These are phyloP conservation scores for Lyophyllum atratum DNA, from an alignment of 768 basidiomycete genomes.

Conservation along the genomic window DNA sequence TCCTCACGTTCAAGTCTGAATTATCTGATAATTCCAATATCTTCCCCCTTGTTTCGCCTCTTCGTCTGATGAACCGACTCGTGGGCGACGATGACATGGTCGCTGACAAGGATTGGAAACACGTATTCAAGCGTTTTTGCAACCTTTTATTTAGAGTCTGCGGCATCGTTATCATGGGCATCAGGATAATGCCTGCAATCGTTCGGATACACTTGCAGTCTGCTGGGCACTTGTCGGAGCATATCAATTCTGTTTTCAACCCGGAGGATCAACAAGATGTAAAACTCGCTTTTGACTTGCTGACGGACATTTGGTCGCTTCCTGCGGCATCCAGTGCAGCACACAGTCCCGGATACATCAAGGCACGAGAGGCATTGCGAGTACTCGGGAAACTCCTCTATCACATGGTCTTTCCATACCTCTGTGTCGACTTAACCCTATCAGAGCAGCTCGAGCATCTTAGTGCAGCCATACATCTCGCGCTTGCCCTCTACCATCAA, in stretches of 20 bases:
- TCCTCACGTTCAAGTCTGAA: constrained; percentile 21
- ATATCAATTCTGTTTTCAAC: constrained; percentile 18
- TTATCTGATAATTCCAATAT: constrained; percentile 19
- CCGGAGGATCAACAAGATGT: constrained; percentile 35
- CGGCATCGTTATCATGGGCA: constrained; percentile 26
- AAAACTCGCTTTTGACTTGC: constrained; percentile 23
- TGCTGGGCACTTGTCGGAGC: constrained; percentile 6
- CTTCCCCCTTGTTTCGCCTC: constrained; percentile 17
- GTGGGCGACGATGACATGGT: constrained; percentile 38
- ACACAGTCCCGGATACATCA: constrained; percentile 14
- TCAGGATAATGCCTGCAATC: constrained; percentile 24
- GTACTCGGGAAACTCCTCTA: constrained; percentile 26
- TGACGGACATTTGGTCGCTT: constrained; percentile 27
- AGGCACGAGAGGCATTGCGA: constrained; percentile 21
- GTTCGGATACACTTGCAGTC: constrained; percentile 23
- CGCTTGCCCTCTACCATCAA: not conserved
- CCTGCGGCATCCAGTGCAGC: constrained; percentile 9
- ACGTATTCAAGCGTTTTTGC: constrained; percentile 32
- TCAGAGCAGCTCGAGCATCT: constrained; percentile 33
- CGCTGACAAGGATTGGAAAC: constrained; percentile 35
- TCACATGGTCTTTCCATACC: constrained; percentile 32
- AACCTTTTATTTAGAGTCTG: constrained; percentile 25
- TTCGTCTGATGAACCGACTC: constrained; percentile 25
- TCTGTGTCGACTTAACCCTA: constrained; percentile 27
- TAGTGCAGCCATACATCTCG: constrained; percentile 31